Percentiles rank a stretch among this genome's conserved stretches.
Conservation (phyloP, 164 flowering plant genomes). For the Berberis vulgaris region DNA sequence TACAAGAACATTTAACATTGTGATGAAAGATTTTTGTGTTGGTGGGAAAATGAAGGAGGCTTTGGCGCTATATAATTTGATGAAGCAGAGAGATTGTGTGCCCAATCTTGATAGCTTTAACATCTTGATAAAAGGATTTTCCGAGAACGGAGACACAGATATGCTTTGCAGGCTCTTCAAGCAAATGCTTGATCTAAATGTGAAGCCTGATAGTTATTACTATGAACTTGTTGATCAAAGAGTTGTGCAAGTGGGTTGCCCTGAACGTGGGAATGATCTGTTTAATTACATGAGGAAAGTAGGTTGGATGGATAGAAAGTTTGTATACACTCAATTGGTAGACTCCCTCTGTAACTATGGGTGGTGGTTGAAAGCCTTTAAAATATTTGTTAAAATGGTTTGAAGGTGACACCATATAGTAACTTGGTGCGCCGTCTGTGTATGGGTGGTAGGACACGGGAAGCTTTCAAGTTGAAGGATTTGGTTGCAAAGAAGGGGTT, state of each 20-base stretch:
- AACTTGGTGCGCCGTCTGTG: conserved; percentile 13
- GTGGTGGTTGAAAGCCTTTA: conserved; percentile 18
- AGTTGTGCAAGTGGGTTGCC: conserved; percentile 16
- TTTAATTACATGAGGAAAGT: conserved; percentile 17
- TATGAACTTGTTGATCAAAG: conserved; percentile 11
- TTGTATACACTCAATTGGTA: conserved; percentile 16
- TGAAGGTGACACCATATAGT: conserved; percentile 12
- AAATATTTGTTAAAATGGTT: conserved; percentile 14
- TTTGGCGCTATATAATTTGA: not conserved
- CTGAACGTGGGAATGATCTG: conserved; percentile 16
- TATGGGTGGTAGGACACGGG: conserved; percentile 11
- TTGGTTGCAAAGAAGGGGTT: conserved; percentile 8
- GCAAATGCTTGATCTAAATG: conserved; percentile 15
- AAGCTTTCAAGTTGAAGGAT: conserved; percentile 13
- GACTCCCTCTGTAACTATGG: conserved; percentile 18
- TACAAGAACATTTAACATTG: conserved; percentile 11
- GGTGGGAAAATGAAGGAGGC: conserved; percentile 13
- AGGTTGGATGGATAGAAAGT: conserved; percentile 19
- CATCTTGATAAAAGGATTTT: conserved; percentile 14
- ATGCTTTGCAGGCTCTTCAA: conserved; percentile 13
- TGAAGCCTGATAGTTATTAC: conserved; percentile 16
- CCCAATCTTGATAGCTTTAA: conserved; percentile 16
- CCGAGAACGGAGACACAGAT: conserved; percentile 10
- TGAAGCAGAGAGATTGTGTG: conserved; percentile 11
- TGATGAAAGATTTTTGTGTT: conserved; percentile 11